Evolutionary conservation across 2,329 filamentous ascomycete species (phyloP), one percentile per base, ranked within the genome.

Genomic region (Alternaria hordeiaustralica): DNA sequence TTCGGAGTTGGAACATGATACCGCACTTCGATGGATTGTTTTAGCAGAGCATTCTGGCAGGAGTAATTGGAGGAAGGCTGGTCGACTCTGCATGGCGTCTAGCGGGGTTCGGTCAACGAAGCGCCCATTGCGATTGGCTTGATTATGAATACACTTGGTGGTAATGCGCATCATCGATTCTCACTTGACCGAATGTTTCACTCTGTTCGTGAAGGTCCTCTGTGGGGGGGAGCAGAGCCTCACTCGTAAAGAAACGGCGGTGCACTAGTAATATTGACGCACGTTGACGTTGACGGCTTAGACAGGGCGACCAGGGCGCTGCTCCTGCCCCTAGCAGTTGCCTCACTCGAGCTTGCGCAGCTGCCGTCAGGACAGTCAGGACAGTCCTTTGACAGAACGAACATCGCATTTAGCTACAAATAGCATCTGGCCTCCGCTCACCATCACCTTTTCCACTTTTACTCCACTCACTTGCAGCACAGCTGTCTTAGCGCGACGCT

Each of bases 401-500:
- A 41, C 30, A 20, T n/a, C 30, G 20, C n/a, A 18, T 55, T 18
- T 45, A n/a, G 23, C 33, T 61, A 59, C 44, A 65, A 53, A 63
- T 57, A 63, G 50, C 57, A 47, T 46, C 46, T 50, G 23, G 53
- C 44, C 57, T 55, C 43, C 43, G 25, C 57, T 61, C 60, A 30
- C 54, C 49, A 61, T 53, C 36, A 18, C 25, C 45, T 43, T 54
- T 54, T 45, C 54, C 43, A 54, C 61, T 54, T 60, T 46, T 58
- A 62, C 68, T 65, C 71, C 71, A 73, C 70, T 69, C 60, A 64
- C 64, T 63, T 71, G 66, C 72, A 63, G 65, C 67, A 58, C 63
- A 55, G 63, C 56, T 66, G 50, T 47, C 41, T 55, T 75, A 75
- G 75, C 74, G 74, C 63, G 65, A 62, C 70, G 70, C 69, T 73